Conservation (phyloP, 2,329 filamentous ascomycete genomes). For the Calonectria ilicicola region DNA sequence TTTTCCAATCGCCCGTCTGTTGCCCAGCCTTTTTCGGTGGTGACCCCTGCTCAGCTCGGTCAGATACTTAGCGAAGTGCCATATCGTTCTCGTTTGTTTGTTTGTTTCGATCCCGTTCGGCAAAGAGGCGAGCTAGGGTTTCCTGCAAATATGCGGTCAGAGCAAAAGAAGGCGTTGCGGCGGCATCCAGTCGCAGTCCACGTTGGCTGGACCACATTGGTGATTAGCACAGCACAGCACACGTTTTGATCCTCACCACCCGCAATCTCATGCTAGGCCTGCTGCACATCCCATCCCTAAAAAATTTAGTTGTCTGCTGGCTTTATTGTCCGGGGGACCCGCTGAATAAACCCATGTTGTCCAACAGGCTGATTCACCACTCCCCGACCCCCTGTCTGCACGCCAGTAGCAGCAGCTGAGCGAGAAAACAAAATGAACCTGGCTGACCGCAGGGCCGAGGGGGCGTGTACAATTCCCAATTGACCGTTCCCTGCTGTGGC, state of each 20-base stretch:
- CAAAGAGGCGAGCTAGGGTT: slow-evolving; percentile 17
- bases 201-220: slow-evolving; percentile 9
- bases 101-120: background rate
- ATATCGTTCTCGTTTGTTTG: background rate
- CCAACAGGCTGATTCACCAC: background rate
- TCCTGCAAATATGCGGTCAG: slow-evolving; percentile 13
- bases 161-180: slow-evolving; percentile 16
- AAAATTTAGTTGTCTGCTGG: background rate
- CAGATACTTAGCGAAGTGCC: background rate
- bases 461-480: background rate
- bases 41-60: slow-evolving; percentile 4
- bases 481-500: background rate
- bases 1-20: background rate
- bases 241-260: background rate
- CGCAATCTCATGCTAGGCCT: background rate
- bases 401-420: background rate
- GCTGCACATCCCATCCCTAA: background rate
- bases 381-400: slow-evolving; percentile 8
- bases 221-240: slow-evolving; percentile 5
- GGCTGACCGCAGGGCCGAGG: slow-evolving; percentile 9
- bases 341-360: slow-evolving; percentile 29
- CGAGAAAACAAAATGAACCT: background rate
- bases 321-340: slow-evolving; percentile 1
- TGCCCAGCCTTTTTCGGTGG: background rate
- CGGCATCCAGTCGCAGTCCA: background rate